Conservation (phyloP, 2,329 filamentous ascomycete genomes). For the Helicocarpus griseus region DNA sequence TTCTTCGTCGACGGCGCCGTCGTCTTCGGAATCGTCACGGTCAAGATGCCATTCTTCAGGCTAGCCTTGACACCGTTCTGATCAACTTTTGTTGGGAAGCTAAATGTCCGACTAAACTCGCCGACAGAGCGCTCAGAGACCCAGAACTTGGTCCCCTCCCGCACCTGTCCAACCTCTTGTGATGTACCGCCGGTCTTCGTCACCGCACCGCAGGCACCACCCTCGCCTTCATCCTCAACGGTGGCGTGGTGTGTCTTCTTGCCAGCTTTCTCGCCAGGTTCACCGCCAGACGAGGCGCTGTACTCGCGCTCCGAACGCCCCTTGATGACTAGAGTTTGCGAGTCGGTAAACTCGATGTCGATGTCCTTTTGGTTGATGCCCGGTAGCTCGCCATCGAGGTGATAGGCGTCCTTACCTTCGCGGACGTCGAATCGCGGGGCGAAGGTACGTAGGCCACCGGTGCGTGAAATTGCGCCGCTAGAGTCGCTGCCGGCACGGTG, state of each 20-base stretch:
- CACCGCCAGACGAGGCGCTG: constrained; percentile 13
- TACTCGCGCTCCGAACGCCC: constrained; percentile 30
- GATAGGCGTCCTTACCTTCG: constrained; percentile 31
- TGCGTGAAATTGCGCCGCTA: no score
- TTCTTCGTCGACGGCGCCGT: constrained; percentile 39
- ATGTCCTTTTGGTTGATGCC: constrained; percentile 35
- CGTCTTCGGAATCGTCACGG: constrained; percentile 47
- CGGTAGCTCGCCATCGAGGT: constrained; percentile 37
- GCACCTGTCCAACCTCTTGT: constrained; percentile 7
- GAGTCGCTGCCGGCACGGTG: constrained; percentile 15
- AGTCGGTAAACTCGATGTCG: constrained; percentile 38
- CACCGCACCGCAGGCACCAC: neutral
- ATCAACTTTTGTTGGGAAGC: constrained; percentile 46
- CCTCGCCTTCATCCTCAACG: constrained; percentile 45
- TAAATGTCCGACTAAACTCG: constrained; percentile 48
- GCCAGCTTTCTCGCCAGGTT: constrained; percentile 1
- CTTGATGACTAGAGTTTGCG: constrained; percentile 35
- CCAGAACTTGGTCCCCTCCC: constrained; percentile 41
- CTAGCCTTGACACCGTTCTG: constrained; percentile 50
- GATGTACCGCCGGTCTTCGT: neutral
- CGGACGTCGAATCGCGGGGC: constrained; percentile 36
- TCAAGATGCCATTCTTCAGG: constrained; percentile 50
- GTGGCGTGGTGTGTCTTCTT: constrained; percentile 32
- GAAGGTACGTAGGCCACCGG: constrained; percentile 22
- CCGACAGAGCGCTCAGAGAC: constrained; percentile 48